Conservation (phyloP, 495 filamentous ascomycete genomes). For the Penicillium taxi region DNA sequence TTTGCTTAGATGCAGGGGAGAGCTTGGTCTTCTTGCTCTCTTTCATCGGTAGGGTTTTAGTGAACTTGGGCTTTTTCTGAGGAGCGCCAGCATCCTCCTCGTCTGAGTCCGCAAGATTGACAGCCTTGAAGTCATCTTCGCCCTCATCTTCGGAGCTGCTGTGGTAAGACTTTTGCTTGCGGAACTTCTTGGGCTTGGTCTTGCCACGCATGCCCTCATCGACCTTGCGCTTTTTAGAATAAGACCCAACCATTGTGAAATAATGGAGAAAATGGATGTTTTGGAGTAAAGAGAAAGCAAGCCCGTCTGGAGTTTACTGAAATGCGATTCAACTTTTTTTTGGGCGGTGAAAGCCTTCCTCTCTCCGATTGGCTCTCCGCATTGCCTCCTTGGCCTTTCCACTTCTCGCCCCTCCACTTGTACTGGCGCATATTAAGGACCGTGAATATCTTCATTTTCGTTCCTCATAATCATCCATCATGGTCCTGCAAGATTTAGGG, state of each 20-base stretch:
- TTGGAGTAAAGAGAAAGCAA: slow-evolving; percentile 3
- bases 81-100: slow-evolving; percentile 36
- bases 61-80: slow-evolving; percentile 8
- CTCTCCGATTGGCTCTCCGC: slow-evolving; percentile 35
- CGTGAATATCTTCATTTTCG: slow-evolving; percentile 5
- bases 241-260: slow-evolving; percentile 32
- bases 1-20: slow-evolving; percentile 10
- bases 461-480: slow-evolving; percentile 31
- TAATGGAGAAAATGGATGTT: neutral
- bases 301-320: too few relatives aligned
- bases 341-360: slow-evolving; percentile 21
- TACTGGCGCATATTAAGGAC: neutral
- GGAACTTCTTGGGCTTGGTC: slow-evolving; percentile 58
- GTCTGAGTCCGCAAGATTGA: slow-evolving; percentile 62
- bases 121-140: slow-evolving; percentile 49
- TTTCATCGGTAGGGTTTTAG: slow-evolving; percentile 15
- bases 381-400: slow-evolving; percentile 20
- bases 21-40: slow-evolving; percentile 20
- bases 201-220: slow-evolving; percentile 50
- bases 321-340: slow-evolving; percentile 30
- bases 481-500: slow-evolving; percentile 98
- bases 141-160: slow-evolving; percentile 56
- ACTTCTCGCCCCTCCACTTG: slow-evolving; percentile 18
- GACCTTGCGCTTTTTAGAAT: slow-evolving; percentile 53
- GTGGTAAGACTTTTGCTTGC: slow-evolving; percentile 63